Base-by-base conservation (phyloP, 345 rosid genomes). In the Ceriops tagal region DNA sequence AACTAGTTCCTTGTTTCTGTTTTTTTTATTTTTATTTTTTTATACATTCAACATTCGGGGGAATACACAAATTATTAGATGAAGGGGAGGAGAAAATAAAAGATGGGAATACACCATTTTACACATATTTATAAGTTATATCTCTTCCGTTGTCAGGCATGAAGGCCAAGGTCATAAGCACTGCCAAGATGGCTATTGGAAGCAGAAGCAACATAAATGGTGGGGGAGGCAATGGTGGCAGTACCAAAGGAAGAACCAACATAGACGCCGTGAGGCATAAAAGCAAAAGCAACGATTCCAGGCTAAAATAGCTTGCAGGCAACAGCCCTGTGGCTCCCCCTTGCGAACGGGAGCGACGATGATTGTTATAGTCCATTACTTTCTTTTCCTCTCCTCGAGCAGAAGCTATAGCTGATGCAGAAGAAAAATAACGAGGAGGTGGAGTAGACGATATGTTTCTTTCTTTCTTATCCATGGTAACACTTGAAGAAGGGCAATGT, bases 141-240 rank as follows among this genome's bases (percentile, higher is more conserved):
- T 88, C 83, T 73, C 74, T 80, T 4, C 73, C 75, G 61, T 78
- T 82, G 13, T 82, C 75, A 35, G 96, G 93, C 92, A 84, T 84
- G 43, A 89, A 87, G 39, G 97, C 96, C 65, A 91, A 80, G 62
- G 81, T 43, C 90, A 91, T 77, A 49, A 91, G 96, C 75, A 87
- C 67, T 22, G 68, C 85, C 68, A 91, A 74, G 39, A 91, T 91
- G 58, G 79, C 89, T 53, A 91, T 80, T 18, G 97, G 96, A 65
- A 91, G 76, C 77, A 91, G 69, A 43, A 91, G 92, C 70, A 91
- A 56, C 93, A 89, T 66, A 57, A 87, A 87, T 0, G 97, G 97
- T 3, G 97, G 97, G 0, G 93, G 97, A 26, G 96, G 96, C 83
- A 91, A 73, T 3, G 96, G 97, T 0, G 96, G 96, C 7, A 91